These are phyloP conservation scores for Catharanthus roseus DNA, from an alignment of 257 asterid species.

Conservation along the genomic window DNA sequence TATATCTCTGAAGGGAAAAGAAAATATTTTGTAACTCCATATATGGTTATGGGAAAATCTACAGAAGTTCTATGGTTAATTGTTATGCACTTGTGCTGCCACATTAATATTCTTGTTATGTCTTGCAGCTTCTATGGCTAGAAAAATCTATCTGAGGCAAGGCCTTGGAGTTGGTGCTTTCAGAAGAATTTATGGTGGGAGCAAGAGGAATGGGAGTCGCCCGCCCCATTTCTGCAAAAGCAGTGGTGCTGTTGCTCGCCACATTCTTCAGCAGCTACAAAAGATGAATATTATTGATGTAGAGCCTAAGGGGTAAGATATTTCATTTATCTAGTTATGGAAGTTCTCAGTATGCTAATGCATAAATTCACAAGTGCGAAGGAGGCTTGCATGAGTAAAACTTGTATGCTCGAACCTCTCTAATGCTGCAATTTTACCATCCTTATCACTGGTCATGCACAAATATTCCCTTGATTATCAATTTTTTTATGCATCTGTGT, in stretches of 20 bases:
- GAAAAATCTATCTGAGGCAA: slow-evolving; percentile 70
- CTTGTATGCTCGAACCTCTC: not conserved
- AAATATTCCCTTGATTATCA: not conserved
- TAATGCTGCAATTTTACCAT: not conserved
- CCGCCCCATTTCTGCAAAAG: slow-evolving; percentile 63
- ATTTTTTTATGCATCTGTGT: not conserved
- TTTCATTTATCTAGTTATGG: not conserved
- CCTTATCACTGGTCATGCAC: not conserved
- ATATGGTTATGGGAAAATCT: too few relatives aligned
- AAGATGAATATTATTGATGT: slow-evolving; percentile 49
- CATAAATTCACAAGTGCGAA: too few relatives aligned
- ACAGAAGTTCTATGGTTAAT: too few relatives aligned
- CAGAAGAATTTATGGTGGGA: slow-evolving; percentile 80
- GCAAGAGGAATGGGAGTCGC: slow-evolving; percentile 71
- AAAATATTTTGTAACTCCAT: too few relatives aligned
- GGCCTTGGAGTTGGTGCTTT: too few relatives aligned
- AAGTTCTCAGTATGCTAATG: too few relatives aligned
- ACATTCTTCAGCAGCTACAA: slow-evolving; percentile 63
- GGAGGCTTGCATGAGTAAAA: too few relatives aligned
- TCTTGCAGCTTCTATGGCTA: slow-evolving; percentile 72
- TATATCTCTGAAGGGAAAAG: too few relatives aligned
- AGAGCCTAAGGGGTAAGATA: slow-evolving; percentile 46
- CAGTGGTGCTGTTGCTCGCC: slow-evolving; percentile 61
- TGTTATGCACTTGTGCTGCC: too few relatives aligned
- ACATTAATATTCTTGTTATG: not conserved